Evolutionary conservation across 306 rosid genomes (phyloP).

Genomic region (Vigna nakashimae): DNA sequence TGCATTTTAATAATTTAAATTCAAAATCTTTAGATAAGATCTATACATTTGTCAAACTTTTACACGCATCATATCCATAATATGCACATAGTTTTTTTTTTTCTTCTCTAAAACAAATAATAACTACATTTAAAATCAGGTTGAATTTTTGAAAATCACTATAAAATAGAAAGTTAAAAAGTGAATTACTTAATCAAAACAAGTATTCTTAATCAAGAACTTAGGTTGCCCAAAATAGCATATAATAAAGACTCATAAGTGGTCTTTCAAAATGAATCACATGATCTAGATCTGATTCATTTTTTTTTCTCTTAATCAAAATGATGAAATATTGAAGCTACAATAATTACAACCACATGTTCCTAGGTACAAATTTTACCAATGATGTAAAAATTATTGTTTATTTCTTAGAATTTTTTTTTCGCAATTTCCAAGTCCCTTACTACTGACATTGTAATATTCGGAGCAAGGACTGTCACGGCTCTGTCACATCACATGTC

Average conservation of each 20-base stretch:
- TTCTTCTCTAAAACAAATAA: not conserved
- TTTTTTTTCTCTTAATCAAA: not conserved
- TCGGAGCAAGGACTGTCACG: conserved; percentile 56
- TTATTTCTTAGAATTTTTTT: not conserved
- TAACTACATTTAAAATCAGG: not conserved
- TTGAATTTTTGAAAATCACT: not conserved
- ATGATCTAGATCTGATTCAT: conserved; percentile 1
- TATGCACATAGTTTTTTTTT: not conserved
- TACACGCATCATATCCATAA: not conserved
- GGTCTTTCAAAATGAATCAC: not conserved
- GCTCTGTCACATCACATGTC: conserved; percentile 62
- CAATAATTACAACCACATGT: conserved; percentile 28
- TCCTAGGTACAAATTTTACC: not conserved
- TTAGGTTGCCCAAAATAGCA: not conserved
- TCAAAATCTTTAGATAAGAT: not conserved
- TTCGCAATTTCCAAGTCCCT: conserved; percentile 43
- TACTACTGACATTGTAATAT: conserved; percentile 54
- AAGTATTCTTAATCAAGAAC: not conserved
- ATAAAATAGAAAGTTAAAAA: not conserved
- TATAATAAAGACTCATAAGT: not conserved
- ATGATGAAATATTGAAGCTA: not conserved
- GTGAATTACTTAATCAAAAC: too few relatives aligned
- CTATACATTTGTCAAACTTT: not conserved
- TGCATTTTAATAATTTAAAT: not conserved
- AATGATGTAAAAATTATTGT: conserved; percentile 26